Conservation (phyloP, 192 early-diverging fungal genomes). For the Rhizophlyctis rosea region DNA sequence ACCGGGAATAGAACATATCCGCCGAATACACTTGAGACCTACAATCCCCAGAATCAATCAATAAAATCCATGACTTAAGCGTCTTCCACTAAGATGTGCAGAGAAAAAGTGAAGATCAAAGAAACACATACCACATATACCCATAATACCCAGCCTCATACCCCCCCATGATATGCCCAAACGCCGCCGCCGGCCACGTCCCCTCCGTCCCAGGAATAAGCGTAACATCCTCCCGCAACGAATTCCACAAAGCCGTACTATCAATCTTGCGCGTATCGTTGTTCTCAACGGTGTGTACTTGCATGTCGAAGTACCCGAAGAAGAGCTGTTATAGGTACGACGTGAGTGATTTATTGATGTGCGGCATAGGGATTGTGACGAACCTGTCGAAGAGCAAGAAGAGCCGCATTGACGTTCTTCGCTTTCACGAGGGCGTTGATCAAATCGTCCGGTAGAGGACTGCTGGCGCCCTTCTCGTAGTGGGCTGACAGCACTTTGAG, state of each 20-base stretch:
- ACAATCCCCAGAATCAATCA: slow-evolving; percentile 75
- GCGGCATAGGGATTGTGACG: neutral
- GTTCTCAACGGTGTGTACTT: slow-evolving; percentile 61
- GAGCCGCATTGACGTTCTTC: slow-evolving; percentile 73
- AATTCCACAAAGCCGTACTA: slow-evolving; percentile 43
- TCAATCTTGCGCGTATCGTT: slow-evolving; percentile 32
- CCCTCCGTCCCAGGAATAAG: slow-evolving; percentile 13
- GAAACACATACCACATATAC: neutral
- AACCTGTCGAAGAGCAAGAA: slow-evolving; percentile 69
- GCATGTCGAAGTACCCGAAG: slow-evolving; percentile 75
- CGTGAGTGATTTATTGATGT: neutral
- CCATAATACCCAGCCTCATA: slow-evolving; percentile 54
- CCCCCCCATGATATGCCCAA: slow-evolving; percentile 70
- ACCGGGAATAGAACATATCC: slow-evolving; percentile 76
- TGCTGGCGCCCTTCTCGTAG: slow-evolving; percentile 63
- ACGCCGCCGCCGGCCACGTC: slow-evolving; percentile 41
- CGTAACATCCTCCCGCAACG: slow-evolving; percentile 39
- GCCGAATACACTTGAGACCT: slow-evolving; percentile 77
- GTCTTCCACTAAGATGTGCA: slow-evolving; percentile 6
- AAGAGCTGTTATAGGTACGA: slow-evolving; percentile 37
- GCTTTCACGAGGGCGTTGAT: slow-evolving; percentile 65
- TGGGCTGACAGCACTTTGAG: slow-evolving; percentile 58
- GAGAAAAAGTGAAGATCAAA: neutral
- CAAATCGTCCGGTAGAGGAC: slow-evolving; percentile 61
- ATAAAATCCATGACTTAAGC: neutral